These are phyloP conservation scores for Rhizopus sp. DNA, from an alignment of 371 early-diverging fungal species.

Conservation along the genomic window DNA sequence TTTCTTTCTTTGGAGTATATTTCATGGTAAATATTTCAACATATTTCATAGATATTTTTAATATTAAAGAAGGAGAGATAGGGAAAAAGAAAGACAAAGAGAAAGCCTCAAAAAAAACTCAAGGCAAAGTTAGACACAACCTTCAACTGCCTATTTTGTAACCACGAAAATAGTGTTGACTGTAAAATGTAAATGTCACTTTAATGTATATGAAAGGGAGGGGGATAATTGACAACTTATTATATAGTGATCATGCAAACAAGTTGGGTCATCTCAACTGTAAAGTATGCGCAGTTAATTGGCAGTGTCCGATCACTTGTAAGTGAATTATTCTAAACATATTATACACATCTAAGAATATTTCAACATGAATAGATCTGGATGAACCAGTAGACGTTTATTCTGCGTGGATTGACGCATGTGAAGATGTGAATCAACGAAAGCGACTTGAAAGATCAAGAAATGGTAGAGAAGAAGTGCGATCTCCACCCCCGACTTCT, in stretches of 20 bases:
- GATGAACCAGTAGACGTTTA: conserved; percentile 85
- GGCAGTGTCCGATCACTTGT: conserved; percentile 71
- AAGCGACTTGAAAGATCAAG: conserved; percentile 18
- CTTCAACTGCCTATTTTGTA: conserved; percentile 91
- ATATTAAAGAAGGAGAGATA: conserved; percentile 4
- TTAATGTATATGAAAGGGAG: neutral
- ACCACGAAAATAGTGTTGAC: conserved; percentile 83
- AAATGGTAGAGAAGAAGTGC: neutral
- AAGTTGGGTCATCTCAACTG: conserved; percentile 72
- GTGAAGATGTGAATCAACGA: conserved; percentile 66
- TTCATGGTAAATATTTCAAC: no score
- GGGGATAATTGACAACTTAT: neutral
- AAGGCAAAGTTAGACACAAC: conserved; percentile 76
- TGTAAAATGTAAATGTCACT: conserved; percentile 67
- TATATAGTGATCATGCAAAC: conserved; percentile 42
- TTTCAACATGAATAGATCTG: conserved; percentile 57
- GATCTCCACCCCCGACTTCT: neutral
- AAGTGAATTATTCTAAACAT: no score
- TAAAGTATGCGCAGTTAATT: conserved; percentile 74
- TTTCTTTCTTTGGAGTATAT: no score
- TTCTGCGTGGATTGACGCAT: conserved; percentile 85
- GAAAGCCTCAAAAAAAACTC: conserved; percentile 72
- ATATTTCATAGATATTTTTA: no score
- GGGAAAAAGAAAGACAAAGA: conserved; percentile 90
- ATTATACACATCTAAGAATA: no score